Evolutionary conservation across 1,284 basidiomycete genomes (phyloP), one percentile per base, ranked within the genome.

Genomic region (Cutaneotrichosporon sp.): DNA sequence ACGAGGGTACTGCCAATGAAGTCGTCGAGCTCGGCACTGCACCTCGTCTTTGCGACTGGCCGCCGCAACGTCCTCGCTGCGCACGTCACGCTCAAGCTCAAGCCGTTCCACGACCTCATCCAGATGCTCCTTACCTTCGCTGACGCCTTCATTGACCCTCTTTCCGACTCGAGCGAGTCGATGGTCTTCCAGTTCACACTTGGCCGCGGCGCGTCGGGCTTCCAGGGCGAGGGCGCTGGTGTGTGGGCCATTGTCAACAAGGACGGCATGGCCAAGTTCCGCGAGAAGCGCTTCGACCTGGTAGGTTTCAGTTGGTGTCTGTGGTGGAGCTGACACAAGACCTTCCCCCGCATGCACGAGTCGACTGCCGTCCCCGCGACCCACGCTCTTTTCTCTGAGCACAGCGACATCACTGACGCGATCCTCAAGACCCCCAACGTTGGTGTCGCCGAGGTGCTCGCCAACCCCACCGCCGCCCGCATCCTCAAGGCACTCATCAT

Each of bases 241-340:
- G 90, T 94, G 1, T 95, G 89, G 88, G 91, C 86, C 11, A 78
- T 94, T 55, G 88, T 93, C 34, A 84, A 86, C 51, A 95, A 95
- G 83, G 85, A 88, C 65, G 87, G 90, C 69, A 84, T 95, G 69
- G 81, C 84, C 65, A 82, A 82, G 34, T 84, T 91, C 72, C 88
- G 87, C 78, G 83, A 87, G 66, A 81, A 84, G 60, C 85, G 92
- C 63, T 96, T 91, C 89, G 92, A 95, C 79, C 78, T 95, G 76
- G 92, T 95, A 65, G 74, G 88, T 84, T 5, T 55, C 26, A 60
- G 63, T 18, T 46, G 18, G 16, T 36, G 34, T 36, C 42, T 18
- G 5, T 7, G 18, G 7, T 8, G 16, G 9, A 46, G 26, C 40
- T 59, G 26, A 59, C 47, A 1, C 0, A 63, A 81, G 78, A 74